Evolutionary conservation across 176 grass and related monocot species (phyloP).

Genomic region (Musa troglodytarum): DNA sequence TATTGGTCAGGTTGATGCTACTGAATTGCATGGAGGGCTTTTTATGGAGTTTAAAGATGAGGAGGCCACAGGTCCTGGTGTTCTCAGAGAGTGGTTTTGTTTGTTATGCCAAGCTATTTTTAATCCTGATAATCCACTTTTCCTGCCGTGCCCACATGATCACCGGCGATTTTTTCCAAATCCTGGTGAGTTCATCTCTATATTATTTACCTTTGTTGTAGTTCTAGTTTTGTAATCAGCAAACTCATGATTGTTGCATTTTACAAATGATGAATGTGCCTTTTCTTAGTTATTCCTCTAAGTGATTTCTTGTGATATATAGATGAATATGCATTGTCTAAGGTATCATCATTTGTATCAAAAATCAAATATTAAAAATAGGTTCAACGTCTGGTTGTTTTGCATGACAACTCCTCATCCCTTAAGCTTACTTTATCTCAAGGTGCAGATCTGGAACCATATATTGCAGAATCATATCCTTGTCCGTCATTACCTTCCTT

Average conservation of each 20-base stretch:
- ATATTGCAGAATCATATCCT: no score
- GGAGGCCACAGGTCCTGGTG: conserved; percentile 95
- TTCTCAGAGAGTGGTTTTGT: conserved; percentile 95
- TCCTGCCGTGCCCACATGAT: conserved; percentile 74
- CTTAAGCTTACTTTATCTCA: no score
- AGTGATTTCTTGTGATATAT: no score
- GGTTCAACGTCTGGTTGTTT: no score
- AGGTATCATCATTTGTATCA: no score
- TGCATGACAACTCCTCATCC: no score
- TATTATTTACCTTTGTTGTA: background rate
- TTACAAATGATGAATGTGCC: background rate
- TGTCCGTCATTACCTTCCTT: no score
- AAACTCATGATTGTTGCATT: background rate
- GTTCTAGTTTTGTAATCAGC: background rate
- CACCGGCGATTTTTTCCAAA: conserved; percentile 86
- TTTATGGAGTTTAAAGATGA: conserved; percentile 99
- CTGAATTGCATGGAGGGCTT: conserved; percentile 56
- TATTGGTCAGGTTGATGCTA: conserved; percentile 42
- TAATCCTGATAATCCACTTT: conserved; percentile 80
- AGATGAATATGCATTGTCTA: no score
- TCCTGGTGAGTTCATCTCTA: conserved; percentile 48
- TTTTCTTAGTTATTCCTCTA: no score
- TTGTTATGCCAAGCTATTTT: conserved; percentile 84
- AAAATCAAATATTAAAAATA: no score
- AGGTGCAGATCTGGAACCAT: no score